These are phyloP conservation scores for Lachnellula suecica DNA, from an alignment of 2,329 filamentous ascomycete genomes.

Conservation along the genomic window DNA sequence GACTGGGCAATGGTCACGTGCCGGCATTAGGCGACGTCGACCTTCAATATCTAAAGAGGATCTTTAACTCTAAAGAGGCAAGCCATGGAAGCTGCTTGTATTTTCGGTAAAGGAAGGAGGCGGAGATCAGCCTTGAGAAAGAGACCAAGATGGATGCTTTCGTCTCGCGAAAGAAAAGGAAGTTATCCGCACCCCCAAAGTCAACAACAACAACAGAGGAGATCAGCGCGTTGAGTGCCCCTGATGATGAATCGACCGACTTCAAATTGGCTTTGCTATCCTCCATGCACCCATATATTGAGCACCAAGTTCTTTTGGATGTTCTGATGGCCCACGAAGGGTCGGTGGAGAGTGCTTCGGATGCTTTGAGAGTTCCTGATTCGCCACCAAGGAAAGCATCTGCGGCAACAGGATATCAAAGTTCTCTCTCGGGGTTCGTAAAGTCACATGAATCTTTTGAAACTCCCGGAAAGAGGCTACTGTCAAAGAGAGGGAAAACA, in stretches of 20 bases:
- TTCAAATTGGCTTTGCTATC: constrained; percentile 82
- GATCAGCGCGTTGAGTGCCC: constrained; percentile 24
- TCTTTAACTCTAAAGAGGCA: neutral
- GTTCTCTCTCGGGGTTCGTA: constrained; percentile 57
- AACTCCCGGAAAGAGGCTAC: constrained; percentile 41
- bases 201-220: constrained; percentile 7
- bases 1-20: too few species aligned
- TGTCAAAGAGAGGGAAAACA: constrained; percentile 77
- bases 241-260: constrained; percentile 75
- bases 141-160: constrained; percentile 54
- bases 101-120: neutral
- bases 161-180: constrained; percentile 54
- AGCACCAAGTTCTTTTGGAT: constrained; percentile 72
- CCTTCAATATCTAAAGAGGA: neutral
- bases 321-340: constrained; percentile 76
- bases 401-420: constrained; percentile 53
- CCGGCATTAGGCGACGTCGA: too few species aligned
- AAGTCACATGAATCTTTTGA: constrained; percentile 5
- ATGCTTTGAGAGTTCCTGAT: constrained; percentile 44
- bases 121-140: neutral
- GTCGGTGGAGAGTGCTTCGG: constrained; percentile 65
- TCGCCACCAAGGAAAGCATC: constrained; percentile 29
- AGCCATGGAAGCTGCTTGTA: neutral
- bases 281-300: constrained; percentile 67
- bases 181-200: constrained; percentile 26